Percentiles rank a stretch among this genome's conserved stretches.
Evolutionary conservation across 768 basidiomycete species (phyloP).

Genomic region (Butyriboletus loyo): DNA sequence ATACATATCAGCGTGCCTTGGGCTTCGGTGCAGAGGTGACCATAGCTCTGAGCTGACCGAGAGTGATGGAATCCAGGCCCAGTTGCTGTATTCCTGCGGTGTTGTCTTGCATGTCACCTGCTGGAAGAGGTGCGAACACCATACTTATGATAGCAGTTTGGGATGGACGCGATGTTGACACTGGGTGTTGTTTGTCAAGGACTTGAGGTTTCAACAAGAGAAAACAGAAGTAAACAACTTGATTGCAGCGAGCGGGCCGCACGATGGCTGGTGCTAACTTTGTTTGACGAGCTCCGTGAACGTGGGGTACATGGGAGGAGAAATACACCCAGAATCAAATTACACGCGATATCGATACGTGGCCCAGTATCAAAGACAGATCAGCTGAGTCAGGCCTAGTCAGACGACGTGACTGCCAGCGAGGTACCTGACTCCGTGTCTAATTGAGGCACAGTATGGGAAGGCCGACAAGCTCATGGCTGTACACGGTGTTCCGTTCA

Average conservation of each 20-base stretch:
- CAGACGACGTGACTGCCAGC: constrained; percentile 17
- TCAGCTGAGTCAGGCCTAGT: constrained; percentile 6
- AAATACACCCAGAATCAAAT: background rate
- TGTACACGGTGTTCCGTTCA: constrained; percentile 3
- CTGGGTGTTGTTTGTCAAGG: constrained; percentile 22
- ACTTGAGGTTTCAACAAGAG: constrained; percentile 26
- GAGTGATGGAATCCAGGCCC: constrained; percentile 69
- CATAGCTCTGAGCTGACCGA: constrained; percentile 77
- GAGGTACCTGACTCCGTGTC: constrained; percentile 17
- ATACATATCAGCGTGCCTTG: constrained; percentile 48
- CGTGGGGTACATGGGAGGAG: constrained; percentile 1
- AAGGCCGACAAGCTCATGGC: constrained; percentile 2
- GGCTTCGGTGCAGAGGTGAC: constrained; percentile 68
- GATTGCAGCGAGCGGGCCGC: too few species aligned
- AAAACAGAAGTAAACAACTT: constrained; percentile 20
- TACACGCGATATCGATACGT: constrained; percentile 14
- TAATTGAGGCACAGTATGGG: constrained; percentile 13
- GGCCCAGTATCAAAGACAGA: background rate
- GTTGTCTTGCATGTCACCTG: constrained; percentile 31
- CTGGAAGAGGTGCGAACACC: constrained; percentile 33
- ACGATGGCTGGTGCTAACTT: too few species aligned
- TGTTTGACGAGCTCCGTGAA: background rate
- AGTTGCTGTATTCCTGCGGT: constrained; percentile 35
- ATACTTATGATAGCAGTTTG: constrained; percentile 23
- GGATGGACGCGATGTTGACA: background rate